Base-by-base conservation (phyloP, 768 basidiomycete genomes). In the Sporobolomyces roseus region DNA sequence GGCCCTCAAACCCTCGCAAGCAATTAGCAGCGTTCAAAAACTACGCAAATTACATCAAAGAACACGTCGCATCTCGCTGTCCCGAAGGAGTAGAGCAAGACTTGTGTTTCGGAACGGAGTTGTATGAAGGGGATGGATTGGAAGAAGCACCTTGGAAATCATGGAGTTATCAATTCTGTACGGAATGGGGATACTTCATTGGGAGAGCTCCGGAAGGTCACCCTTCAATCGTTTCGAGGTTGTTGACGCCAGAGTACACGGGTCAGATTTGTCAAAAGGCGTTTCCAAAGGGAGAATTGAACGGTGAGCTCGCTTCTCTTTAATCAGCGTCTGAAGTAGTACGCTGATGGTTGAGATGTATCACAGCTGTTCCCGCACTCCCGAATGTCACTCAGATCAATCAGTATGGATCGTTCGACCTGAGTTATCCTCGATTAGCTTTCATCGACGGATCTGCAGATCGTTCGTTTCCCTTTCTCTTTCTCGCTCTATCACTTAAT, bases 181-280 rank as follows among this genome's bases (percentile, higher is more conserved):
- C 70, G 91, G 85, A 94, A 75, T 97, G 94, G 94, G 94, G 93
- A 3, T 99, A 91, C 78, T 93, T 94, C 77, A 86, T 83, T 35
- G 90, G 54, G 14, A 38, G 59, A 2, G 61, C 79, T 3, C 88
- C 88, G 2, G 84, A 84, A 45, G 81, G 83, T 9, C 77, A 83
- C 30, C 89, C 91, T 9, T 82, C 86, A 4, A 88, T 98, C 72
- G 83, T 97, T 46, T 96, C 93, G 4, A 84, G 83, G 30, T 79
- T 86, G n/a, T 72, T 93, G 61, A 88, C 85, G 2, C 79, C 89
- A 12, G 86, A 85, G n/a, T 88, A 89, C 69, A 81, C 83, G 51
- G 82, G 85, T 66, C 86, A 86, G 77, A 83, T 87, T 63, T 91
- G 90, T 78, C 79, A 78, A 50, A 86, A 86, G 78, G 88, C 79